Percentiles rank a stretch among this genome's conserved stretches.
Conservation (phyloP, 768 basidiomycete genomes). For the Glaciozyma antarctica region DNA sequence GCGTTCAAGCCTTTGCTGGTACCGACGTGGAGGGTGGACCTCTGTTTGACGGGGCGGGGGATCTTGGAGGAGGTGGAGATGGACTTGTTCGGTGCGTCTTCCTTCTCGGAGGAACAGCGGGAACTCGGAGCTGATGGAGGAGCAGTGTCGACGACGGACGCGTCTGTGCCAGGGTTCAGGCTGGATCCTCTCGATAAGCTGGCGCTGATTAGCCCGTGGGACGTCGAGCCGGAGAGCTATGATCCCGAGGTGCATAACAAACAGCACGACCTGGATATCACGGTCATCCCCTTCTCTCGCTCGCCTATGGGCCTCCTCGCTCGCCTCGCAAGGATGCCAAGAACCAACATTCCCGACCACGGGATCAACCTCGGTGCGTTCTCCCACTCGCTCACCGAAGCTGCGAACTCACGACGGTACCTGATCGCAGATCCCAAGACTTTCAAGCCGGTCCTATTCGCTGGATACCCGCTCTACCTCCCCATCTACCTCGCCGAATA, state of each 20-base stretch:
- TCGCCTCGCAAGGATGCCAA: neutral
- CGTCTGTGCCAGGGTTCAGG: neutral
- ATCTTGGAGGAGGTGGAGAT: neutral
- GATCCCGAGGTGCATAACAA: neutral
- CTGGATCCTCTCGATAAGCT: neutral
- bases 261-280: neutral
- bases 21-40: neutral
- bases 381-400: neutral
- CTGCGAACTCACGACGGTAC: neutral
- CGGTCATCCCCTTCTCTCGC: neutral
- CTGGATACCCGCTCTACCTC: neutral
- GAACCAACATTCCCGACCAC: neutral
- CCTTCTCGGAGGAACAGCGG: neutral
- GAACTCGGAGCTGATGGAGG: too few relatives aligned
- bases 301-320: neutral
- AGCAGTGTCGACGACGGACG: constrained; percentile 1
- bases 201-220: neutral
- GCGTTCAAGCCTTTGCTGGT: neutral
- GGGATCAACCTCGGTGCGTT: neutral
- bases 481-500: constrained; percentile 1
- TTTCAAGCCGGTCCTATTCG: neutral
- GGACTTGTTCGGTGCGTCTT: neutral
- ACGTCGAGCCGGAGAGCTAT: neutral
- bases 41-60: neutral
- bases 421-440: neutral